These are phyloP conservation scores for Coriaria nepalensis DNA, from an alignment of 306 rosid species.

Conservation along the genomic window DNA sequence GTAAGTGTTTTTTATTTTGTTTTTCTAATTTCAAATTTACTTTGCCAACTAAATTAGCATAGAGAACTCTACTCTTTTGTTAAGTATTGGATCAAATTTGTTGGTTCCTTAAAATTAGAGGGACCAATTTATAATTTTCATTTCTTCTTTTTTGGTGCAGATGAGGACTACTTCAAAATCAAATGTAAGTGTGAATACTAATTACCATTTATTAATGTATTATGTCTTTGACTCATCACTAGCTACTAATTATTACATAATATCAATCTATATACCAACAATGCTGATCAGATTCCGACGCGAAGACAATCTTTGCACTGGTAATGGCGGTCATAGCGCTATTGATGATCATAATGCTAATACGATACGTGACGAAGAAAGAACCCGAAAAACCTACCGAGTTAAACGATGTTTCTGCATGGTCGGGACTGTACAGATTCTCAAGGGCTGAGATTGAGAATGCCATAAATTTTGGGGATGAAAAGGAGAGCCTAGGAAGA, in stretches of 20 bases:
- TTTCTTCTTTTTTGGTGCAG: background rate
- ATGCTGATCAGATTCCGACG: conserved; percentile 12
- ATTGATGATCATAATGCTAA: conserved; percentile 21
- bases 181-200: conserved; percentile 19
- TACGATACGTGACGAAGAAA: conserved; percentile 32
- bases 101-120: background rate
- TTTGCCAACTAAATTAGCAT: too few species aligned
- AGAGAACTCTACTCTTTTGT: too few species aligned
- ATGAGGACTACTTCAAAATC: conserved; percentile 18
- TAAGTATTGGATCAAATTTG: too few species aligned
- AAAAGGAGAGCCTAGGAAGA: conserved; percentile 43
- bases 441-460: conserved; percentile 56
- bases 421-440: conserved; percentile 71
- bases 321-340: conserved; percentile 10
- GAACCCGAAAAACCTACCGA: conserved; percentile 15
- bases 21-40: too few species aligned
- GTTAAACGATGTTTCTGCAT: conserved; percentile 19
- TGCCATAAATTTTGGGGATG: conserved; percentile 33
- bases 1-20: conserved; percentile 20
- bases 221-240: background rate
- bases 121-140: background rate
- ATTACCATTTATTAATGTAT: background rate
- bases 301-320: conserved; percentile 17
- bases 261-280: background rate
- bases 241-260: background rate